Evolutionary conservation across 768 basidiomycete species (phyloP), one percentile per base, ranked within the genome.

Genomic region (Krasilnikovozyma curviuscula): DNA sequence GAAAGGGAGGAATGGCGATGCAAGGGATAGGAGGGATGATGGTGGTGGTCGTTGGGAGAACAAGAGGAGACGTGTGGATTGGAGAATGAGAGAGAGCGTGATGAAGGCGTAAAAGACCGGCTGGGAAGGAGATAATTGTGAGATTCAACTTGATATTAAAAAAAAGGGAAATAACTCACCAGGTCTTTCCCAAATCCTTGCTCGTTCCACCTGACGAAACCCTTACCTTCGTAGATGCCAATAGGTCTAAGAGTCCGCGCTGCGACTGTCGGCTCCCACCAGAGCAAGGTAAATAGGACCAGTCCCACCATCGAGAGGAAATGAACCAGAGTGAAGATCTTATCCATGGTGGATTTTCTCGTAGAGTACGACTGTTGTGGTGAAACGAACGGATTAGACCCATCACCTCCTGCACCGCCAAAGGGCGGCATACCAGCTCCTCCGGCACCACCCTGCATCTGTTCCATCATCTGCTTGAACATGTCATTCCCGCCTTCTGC

Each of bases 71-170:
- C 63, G 53, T 1, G 61, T 64, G 10, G 61, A 63, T 43, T 63
- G 62, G 0, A 66, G 56, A 19, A 66, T 58, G 13, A 65, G 54
- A 40, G 63, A 59, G 19, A 66, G 30, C 3, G 63, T 65, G 0
- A 59, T 55, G 46, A 65, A 66, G 2, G 63, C 63, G 62, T 63
- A 66, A 50, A 66, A 64, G 10, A 66, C 50, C 14, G 65, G 63
- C 65, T 66, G 32, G n/a, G 30, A 13, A 39, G 7, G 21, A 24
- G n/a, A n/a, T n/a, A n/a, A n/a, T n/a, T n/a, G n/a, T n/a, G n/a
- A 12, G 35, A 37, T 18, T 18, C 7, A 4, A 12, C 18, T n/a
- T 5, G 31, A 10, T n/a, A 40, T 7, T 7, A 16, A 46, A 24
- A 42, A 48, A 23, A 30, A 47, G 31, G 18, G 43, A 43, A 31